Conservation (phyloP, 441 rosid genomes). For the Rhodomyrtus psidioides region DNA sequence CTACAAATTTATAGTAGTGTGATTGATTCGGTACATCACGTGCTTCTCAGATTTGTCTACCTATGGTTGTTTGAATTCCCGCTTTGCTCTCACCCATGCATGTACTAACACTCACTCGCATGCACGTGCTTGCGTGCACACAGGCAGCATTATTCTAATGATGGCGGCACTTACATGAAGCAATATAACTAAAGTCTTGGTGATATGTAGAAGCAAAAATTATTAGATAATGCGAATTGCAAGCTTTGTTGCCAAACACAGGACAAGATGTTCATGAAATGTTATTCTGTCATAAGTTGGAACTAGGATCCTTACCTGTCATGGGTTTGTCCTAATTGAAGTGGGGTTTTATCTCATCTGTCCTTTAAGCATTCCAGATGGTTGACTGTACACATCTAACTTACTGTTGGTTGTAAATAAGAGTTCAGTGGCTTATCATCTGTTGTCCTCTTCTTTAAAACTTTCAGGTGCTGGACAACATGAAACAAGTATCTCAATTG, state of each 20-base stretch:
- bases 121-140: neutral
- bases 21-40: neutral
- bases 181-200: neutral
- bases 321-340: neutral
- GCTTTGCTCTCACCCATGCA: neutral
- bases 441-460: neutral
- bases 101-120: neutral
- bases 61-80: neutral
- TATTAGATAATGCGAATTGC: too few relatives aligned
- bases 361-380: neutral
- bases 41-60: neutral
- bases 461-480: slow-evolving; percentile 74
- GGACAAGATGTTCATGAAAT: neutral
- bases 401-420: neutral
- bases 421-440: neutral
- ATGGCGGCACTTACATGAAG: neutral
- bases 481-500: slow-evolving; percentile 47
- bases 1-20: neutral
- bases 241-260: neutral
- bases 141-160: neutral
- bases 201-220: neutral
- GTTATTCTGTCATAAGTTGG: neutral
- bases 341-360: neutral
- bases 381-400: neutral
- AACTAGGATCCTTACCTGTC: neutral